Base-by-base conservation (phyloP, 441 rosid genomes). In the Mallotus repandus region DNA sequence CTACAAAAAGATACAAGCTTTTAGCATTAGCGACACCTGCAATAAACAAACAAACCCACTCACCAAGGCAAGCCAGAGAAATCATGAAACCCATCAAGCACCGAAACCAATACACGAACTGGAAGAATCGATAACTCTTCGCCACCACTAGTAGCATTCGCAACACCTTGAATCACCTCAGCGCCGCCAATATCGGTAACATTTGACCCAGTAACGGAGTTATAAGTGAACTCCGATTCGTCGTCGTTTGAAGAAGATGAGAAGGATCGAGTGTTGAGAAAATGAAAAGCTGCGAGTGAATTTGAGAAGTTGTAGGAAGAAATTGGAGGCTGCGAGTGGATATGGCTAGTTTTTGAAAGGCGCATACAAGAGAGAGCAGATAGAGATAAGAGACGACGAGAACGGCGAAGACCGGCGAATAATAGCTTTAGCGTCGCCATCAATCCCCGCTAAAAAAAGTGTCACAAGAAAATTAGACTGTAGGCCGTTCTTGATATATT, bases 41-140 rank as follows among this genome's bases (percentile, higher is more conserved):
- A 38, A 38, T 38, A 38, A 38, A 2, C 41, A 38, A 38, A 38
- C 41, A 38, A 38, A 38, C 41, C 41, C 41, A 55, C 80, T 65
- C 54, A 92, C 98, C 99, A 95, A 70, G 99, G 95, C 67, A 91
- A 81, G 68, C 97, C 97, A 70, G 95, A 81, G 81, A 86, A 64
- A 69, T 87, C 87, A 79, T 93, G 98, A 77, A 69, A 93, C 2
- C 80, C 78, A 80, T 95, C 97, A 21, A 95, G 93, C 78, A 95
- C 73, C 52, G 91, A 86, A 71, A 86, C 76, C 69, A 90, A 76
- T 14, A 32, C 45, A 9, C 43, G 81, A 68, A 86, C 85, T 0
- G 91, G 89, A 57, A 82, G 80, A 71, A 79, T 81, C 54, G 84
- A 38, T 38, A 38, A 77, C 35, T 80, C 88, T 55, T 78, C 84